phyloP scores from a whole-genome alignment of 2,329 filamentous ascomycete genomes.

The Aspergillus vadensis region DNA sequence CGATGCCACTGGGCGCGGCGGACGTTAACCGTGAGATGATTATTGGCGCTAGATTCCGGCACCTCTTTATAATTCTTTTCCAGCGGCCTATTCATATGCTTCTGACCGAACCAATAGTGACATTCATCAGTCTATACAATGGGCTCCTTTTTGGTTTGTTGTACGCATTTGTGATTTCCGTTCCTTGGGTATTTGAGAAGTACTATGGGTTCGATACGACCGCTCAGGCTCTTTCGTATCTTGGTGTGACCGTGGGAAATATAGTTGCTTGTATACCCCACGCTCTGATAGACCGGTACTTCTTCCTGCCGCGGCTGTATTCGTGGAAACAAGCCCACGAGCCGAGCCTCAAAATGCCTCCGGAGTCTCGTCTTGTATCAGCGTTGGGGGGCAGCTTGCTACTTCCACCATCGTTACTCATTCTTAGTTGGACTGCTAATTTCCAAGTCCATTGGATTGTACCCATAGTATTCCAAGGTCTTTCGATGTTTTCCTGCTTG shows the following conservation, averaged over 20 bases:
- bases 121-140: too few relatives aligned
- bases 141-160: too few relatives aligned
- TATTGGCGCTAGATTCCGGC: too few relatives aligned
- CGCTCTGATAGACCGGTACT: neutral
- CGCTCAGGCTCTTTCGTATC: too few relatives aligned
- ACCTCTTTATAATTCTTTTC: too few relatives aligned
- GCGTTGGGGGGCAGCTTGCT: neutral
- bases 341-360: neutral
- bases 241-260: too few relatives aligned
- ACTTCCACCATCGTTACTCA: neutral
- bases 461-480: neutral
- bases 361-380: neutral
- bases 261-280: neutral
- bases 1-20: accelerated
- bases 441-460: neutral
- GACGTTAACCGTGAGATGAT: too few relatives aligned
- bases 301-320: neutral
- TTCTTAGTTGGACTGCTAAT: neutral
- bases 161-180: too few relatives aligned
- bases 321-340: neutral
- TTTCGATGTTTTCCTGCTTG: neutral
- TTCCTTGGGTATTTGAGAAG: too few relatives aligned
- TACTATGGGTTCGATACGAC: too few relatives aligned
- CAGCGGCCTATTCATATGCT: too few relatives aligned
- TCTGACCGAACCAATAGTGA: too few relatives aligned